Conservation (phyloP, 2,329 filamentous ascomycete genomes). For the Cyphellophora attinorum region DNA sequence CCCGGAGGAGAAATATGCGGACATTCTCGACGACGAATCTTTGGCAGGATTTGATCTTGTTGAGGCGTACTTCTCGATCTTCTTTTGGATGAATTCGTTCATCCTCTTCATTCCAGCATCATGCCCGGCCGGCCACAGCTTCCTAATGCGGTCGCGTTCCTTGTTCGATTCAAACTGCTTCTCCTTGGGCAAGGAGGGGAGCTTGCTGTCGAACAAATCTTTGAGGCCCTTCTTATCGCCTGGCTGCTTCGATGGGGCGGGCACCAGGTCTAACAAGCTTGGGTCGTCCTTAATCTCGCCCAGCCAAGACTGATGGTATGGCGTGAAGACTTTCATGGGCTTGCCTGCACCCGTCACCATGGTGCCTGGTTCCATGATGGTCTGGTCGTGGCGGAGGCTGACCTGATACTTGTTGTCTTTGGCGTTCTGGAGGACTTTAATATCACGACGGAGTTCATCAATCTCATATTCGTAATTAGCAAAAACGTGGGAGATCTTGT, state of each 20-base stretch:
- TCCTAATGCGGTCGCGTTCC: conserved; percentile 24
- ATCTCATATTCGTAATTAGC: conserved; percentile 39
- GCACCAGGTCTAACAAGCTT: conserved; percentile 32
- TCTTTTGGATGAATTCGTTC: conserved; percentile 22
- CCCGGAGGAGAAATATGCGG: conserved; percentile 25
- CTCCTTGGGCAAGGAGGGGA: conserved; percentile 21
- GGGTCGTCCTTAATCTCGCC: conserved; percentile 31
- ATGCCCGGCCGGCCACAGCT: conserved; percentile 28
- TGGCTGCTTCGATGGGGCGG: conserved; percentile 26
- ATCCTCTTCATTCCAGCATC: conserved; percentile 23
- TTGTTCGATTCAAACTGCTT: conserved; percentile 24
- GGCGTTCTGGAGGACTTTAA: conserved; percentile 29
- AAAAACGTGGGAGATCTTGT: conserved; percentile 37
- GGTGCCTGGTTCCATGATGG: conserved; percentile 36
- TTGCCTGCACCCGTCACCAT: conserved; percentile 32
- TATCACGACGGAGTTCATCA: conserved; percentile 36
- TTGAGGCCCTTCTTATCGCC: conserved; percentile 28
- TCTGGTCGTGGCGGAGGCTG: conserved; percentile 40
- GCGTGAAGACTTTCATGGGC: conserved; percentile 44
- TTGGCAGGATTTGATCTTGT: conserved; percentile 24
- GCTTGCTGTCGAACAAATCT: conserved; percentile 21
- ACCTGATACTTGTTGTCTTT: conserved; percentile 25
- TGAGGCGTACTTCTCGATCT: conserved; percentile 24
- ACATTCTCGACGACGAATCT: conserved; percentile 25
- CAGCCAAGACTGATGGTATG: conserved; percentile 40